Evolutionary conservation across 2,329 filamentous ascomycete species (phyloP), one percentile per base, ranked within the genome.

Genomic region (Mollisiaceae sp.): DNA sequence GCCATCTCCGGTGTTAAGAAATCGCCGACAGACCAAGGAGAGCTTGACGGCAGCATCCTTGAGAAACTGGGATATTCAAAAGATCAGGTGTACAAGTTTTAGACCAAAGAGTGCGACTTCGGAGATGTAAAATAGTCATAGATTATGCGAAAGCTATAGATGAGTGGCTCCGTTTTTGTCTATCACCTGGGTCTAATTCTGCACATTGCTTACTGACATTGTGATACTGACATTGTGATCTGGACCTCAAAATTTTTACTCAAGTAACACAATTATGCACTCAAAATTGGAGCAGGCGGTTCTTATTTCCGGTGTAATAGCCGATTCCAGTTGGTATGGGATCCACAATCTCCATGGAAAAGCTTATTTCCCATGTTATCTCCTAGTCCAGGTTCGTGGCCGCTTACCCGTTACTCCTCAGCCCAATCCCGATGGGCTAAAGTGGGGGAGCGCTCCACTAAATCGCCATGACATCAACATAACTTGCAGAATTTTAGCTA

Each of bases 31-130:
- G 93, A 99, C 78, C 95, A 99, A 82, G 95, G 95, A 72, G 94
- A 98, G 82, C 84, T 99, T 45, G 71, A 83, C 82, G 9, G 95
- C 92, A 68, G 65, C 69, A 83, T 89, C 70, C 83, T 99, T 70
- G 90, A 93, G 82, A 92, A 97, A 74, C 83, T 97, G 43, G 93
- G 93, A 50, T 93, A 93, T 81, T 83, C 76, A 71, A 88, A 92
- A 83, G 92, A 98, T 66, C 95, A 98, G 83, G 94, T 98, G 41
- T 97, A 92, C 85, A 98, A 98, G 86, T 97, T 97, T 76, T 97
- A 88, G 68, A 75, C 22, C 39, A 54, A 20, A 3, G 15, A 8
- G 38, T 15, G 11, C 9, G 8, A 22, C n/a, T 39, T 35, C 15
- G 14, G 22, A 20, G 18, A 57, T 64, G 63, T 68, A 66, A 43